A percentile compares a stretch with the other conserved stretches of the same genome.
phyloP scores from a whole-genome alignment of 2,329 filamentous ascomycete species.

The Aspergillus neoniger region DNA sequence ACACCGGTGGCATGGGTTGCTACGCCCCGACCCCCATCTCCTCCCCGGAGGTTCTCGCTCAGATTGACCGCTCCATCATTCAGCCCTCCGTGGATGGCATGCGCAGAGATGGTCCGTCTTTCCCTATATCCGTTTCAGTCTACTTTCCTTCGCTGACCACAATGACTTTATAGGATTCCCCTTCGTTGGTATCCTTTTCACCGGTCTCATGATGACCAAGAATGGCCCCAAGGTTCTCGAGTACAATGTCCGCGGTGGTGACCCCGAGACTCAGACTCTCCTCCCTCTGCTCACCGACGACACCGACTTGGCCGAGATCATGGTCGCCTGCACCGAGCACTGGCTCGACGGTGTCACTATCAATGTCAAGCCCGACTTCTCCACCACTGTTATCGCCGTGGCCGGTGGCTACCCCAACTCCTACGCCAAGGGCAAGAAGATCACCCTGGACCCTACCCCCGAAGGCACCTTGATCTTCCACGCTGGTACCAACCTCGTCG shows the following conservation, averaged over 20 bases:
- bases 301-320: conserved; percentile 82
- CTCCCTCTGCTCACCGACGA: conserved; percentile 74
- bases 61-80: conserved; percentile 79
- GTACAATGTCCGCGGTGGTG: conserved; percentile 91
- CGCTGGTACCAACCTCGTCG: conserved; percentile 73
- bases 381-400: conserved; percentile 90
- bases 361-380: conserved; percentile 69
- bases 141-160: conserved; percentile 7
- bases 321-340: conserved; percentile 79
- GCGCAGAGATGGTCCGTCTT: conserved; percentile 70
- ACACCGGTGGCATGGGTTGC: conserved; percentile 97
- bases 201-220: conserved; percentile 87
- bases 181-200: conserved; percentile 49
- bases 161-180: conserved; percentile 35
- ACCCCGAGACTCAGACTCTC: conserved; percentile 87
- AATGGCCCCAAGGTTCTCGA: conserved; percentile 80
- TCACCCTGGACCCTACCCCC: conserved; percentile 58
- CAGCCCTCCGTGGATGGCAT: conserved; percentile 88
- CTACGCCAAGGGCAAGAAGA: conserved; percentile 76
- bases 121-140: conserved; percentile 74
- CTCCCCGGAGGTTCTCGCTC: conserved; percentile 71
- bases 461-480: conserved; percentile 79
- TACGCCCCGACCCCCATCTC: conserved; percentile 88
- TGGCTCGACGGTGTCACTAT: conserved; percentile 71
- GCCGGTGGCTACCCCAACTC: conserved; percentile 86